phyloP scores from a whole-genome alignment of 805 yeast genomes.

The Cyberlindnera nakhonratchasimensis region DNA sequence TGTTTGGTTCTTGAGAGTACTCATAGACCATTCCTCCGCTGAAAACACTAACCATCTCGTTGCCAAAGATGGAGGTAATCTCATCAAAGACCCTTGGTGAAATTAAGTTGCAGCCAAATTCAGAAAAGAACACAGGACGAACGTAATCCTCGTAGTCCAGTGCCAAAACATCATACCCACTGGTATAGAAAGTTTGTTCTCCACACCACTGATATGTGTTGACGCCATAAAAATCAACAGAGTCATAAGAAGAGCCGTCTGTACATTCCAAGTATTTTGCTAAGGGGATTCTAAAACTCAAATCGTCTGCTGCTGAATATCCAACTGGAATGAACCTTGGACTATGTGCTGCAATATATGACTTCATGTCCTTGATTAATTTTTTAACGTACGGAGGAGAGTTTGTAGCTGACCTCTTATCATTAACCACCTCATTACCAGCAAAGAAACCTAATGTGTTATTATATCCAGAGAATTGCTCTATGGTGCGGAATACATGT shows the following conservation, averaged over 20 bases:
- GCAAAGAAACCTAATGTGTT: slow-evolving; percentile 90
- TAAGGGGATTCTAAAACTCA: slow-evolving; percentile 68
- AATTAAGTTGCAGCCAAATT: slow-evolving; percentile 86
- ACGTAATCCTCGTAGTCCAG: slow-evolving; percentile 64
- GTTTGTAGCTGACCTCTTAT: slow-evolving; percentile 56
- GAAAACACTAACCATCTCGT: slow-evolving; percentile 69
- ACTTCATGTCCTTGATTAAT: slow-evolving; percentile 75
- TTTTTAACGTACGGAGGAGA: slow-evolving; percentile 81
- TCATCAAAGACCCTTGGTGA: slow-evolving; percentile 79
- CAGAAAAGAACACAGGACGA: slow-evolving; percentile 84
- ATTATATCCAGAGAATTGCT: slow-evolving; percentile 78
- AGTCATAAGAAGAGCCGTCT: slow-evolving; percentile 39
- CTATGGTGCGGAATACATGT: slow-evolving; percentile 75
- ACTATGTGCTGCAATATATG: slow-evolving; percentile 55
- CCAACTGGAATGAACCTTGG: slow-evolving; percentile 82
- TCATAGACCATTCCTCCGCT: slow-evolving; percentile 94
- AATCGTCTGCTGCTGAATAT: slow-evolving; percentile 94
- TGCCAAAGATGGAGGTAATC: slow-evolving; percentile 62
- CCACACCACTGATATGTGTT: slow-evolving; percentile 99
- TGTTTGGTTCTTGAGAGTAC: slow-evolving; percentile 71
- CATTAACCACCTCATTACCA: slow-evolving; percentile 89
- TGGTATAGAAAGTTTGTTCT: slow-evolving; percentile 70
- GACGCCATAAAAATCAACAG: slow-evolving; percentile 87
- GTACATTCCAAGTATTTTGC: slow-evolving; percentile 80
- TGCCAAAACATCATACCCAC: slow-evolving; percentile 73